Evolutionary conservation across 768 basidiomycete genomes (phyloP), one percentile per base, ranked within the genome.

Genomic region (Guyanaporus albipodus): DNA sequence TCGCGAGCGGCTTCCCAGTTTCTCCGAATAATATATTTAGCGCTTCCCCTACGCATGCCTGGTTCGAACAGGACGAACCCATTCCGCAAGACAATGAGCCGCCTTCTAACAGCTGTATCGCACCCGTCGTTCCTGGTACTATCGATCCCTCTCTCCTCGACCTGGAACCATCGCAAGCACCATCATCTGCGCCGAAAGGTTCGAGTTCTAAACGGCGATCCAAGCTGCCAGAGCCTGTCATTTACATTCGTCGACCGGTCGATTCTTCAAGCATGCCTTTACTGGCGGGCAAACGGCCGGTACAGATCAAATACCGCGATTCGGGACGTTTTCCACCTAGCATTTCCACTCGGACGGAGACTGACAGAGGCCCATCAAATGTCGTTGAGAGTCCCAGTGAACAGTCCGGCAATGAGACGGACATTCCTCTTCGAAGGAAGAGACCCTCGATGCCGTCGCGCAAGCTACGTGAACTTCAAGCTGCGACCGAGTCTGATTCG

Each of bases 91-190:
- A 45, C 11, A 26, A 41, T 12, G 8, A 28, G 21, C n/a, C 44
- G 2, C 35, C 42, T 41, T 32, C 50, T 17, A 7, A n/a, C n/a
- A 12, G 42, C 28, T 29, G 27, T 3, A 19, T 29, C 17, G 31
- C 36, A 10, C 17, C 52, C 12, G 17, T 29, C 9, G 18, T 29
- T 29, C 34, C 22, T 8, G 53, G 54, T 18, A 66, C 64, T 5
- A 66, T 66, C n/a, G 51, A 66, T 42, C 64, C 66, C 3, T 66
- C 64, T 14, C 53, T 66, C 23, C 61, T 66, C 12, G 55, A 57
- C 22, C 44, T 39, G 15, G 54, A 44, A 26, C 48, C 52, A 43
- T 38, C 42, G 26, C 39, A 29, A 26, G 11, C 22, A 10, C 14
- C 38, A 11, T 27, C 41, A 4, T 24, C 6, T 22, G n/a, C 23